Evolutionary conservation across 208 protist genomes (phyloP).

Genomic region (Trypanosoma cruzi): DNA sequence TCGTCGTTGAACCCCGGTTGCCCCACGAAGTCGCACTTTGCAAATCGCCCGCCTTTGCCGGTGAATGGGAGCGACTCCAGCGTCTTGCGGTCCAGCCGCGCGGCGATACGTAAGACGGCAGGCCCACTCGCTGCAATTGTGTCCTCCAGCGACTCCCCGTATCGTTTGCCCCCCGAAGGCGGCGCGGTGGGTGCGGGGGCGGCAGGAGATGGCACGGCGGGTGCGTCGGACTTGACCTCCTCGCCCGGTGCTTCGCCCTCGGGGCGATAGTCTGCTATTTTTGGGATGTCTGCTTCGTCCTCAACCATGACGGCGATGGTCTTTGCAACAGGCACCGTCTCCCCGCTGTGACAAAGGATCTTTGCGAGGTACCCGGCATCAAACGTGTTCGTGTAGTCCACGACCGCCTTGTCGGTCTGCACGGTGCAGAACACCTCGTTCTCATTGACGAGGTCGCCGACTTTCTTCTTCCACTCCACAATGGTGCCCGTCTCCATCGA

Average conservation of each 20-base stretch:
- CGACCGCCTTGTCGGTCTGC: constrained; percentile 98
- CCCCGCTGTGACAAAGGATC: constrained; percentile 89
- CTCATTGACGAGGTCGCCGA: constrained; percentile 92
- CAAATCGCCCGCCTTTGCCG: constrained; percentile 76
- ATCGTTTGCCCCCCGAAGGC: constrained; percentile 30
- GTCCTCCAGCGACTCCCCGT: constrained; percentile 61
- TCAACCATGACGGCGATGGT: constrained; percentile 91
- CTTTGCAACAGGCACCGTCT: constrained; percentile 71
- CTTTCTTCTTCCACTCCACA: constrained; percentile 92
- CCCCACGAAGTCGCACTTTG: constrained; percentile 77
- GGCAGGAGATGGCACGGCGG: constrained; percentile 5
- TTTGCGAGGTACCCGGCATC: constrained; percentile 95
- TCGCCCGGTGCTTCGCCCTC: constrained; percentile 23
- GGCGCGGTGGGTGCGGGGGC: constrained; percentile 21
- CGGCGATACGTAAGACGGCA: constrained; percentile 79
- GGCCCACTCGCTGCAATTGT: constrained; percentile 78
- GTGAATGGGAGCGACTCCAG: constrained; percentile 55
- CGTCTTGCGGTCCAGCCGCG: constrained; percentile 41
- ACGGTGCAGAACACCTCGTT: constrained; percentile 95
- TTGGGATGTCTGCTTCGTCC: constrained; percentile 55
- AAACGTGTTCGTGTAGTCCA: constrained; percentile 96
- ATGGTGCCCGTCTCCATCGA: constrained; percentile 89
- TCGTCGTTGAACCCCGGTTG: constrained; percentile 87
- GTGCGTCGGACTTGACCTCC: background rate
- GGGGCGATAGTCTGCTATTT: constrained; percentile 32